Evolutionary conservation across 1,139 yeast genomes (phyloP).

Genomic region (Geotrichum histeridarum): DNA sequence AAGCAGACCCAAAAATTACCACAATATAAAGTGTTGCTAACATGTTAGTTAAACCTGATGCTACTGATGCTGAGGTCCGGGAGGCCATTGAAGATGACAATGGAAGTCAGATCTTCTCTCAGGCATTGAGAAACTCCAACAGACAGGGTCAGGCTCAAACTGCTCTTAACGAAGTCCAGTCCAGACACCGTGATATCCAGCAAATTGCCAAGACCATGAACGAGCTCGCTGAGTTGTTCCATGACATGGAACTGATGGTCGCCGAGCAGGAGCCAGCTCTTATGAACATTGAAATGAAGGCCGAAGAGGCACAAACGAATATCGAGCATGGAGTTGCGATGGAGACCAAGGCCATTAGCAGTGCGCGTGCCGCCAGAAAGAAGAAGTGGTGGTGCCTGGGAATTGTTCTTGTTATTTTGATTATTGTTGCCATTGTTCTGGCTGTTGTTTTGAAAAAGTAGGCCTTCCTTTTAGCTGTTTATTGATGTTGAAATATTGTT

Average conservation of each 20-base stretch:
- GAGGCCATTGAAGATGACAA: conserved; percentile 34
- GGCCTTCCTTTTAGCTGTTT: not conserved
- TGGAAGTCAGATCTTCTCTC: conserved; percentile 80
- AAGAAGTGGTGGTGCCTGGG: conserved; percentile 85
- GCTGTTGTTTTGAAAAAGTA: conserved; percentile 4
- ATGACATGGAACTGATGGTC: conserved; percentile 93
- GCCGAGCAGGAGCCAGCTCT: conserved; percentile 91
- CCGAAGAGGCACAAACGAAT: conserved; percentile 78
- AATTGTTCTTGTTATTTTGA: conserved; percentile 57
- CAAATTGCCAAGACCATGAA: conserved; percentile 94
- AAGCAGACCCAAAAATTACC: not conserved
- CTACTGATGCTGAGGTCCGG: conserved; percentile 75
- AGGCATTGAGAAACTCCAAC: conserved; percentile 84
- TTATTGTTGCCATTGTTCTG: conserved; percentile 63
- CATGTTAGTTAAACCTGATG: conserved; percentile 70
- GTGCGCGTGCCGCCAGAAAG: conserved; percentile 85
- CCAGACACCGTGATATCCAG: conserved; percentile 90
- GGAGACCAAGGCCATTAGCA: conserved; percentile 79
- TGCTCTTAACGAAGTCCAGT: conserved; percentile 91
- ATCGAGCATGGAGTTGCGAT: conserved; percentile 93
- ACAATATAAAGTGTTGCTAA: not conserved
- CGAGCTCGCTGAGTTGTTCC: conserved; percentile 88
- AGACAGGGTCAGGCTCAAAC: conserved; percentile 96
- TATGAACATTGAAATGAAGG: conserved; percentile 75
- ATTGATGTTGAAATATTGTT: not conserved